Base-by-base conservation (phyloP, 768 basidiomycete species). In the Tylopilus rubrobrunneus region DNA sequence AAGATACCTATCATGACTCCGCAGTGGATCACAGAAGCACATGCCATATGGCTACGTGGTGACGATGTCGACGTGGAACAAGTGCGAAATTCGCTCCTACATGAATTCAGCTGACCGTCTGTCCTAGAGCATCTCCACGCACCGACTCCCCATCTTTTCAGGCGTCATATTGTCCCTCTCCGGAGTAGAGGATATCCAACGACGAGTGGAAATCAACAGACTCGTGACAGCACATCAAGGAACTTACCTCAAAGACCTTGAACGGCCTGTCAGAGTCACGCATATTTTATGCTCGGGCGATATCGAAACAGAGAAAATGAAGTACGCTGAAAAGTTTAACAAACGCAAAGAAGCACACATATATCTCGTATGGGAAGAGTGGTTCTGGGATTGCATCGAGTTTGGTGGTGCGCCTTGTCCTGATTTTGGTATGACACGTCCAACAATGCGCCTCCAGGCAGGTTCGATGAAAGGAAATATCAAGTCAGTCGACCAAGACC, bases 371-470 rank as follows among this genome's bases (percentile, higher is more conserved):
- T 96, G 94, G 89, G 92, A 95, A 63, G 93, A 96, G 57, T 98
- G 95, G 95, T 88, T 97, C 52, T 95, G 92, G 92, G 94, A 97
- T 63, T 95, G 81, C 27, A 62, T 95, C 3, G 83, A 85, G 40
- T 90, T 83, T 63, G 83, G 84, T 54, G 91, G 87, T 75, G 56
- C 68, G 66, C 14, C 17, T 25, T 36, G 17, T 49, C 29, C 48
- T 46, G n/a, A 45, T 51, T 42, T 48, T 29, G 33, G 23, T 8
- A 5, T 6, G 42, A 29, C 25, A 34, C 23, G n/a, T 42, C 15
- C 21, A 7, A 33, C 31, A 27, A 51, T 44, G 14, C 15, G 23
- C 46, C 44, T 48, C 25, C 45, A 45, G 84, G 86, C 31, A 73
- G 83, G 52, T 86, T 86, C 53, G 81, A 85, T 29, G 87, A 89